Conservation (phyloP, 306 rosid species). For the Rosa rugosa region DNA sequence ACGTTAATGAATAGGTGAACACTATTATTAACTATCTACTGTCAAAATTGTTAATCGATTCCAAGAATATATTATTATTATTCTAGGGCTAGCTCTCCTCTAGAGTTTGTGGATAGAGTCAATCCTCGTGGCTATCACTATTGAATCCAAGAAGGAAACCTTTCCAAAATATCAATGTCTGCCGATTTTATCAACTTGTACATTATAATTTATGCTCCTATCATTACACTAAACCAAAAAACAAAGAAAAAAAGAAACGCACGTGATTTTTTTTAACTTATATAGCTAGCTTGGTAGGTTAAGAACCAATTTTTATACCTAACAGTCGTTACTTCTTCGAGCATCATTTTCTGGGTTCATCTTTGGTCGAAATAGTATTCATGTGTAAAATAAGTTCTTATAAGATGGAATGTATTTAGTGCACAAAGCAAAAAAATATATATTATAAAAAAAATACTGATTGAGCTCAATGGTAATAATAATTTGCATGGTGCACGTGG, state of each 20-base stretch:
- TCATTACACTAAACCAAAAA: not conserved
- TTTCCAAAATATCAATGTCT: not conserved
- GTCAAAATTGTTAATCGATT: not conserved
- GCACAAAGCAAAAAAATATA: not conserved
- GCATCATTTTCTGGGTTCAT: not conserved
- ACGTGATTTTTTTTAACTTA: slow-evolving; percentile 1
- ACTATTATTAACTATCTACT: no score
- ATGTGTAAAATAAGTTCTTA: not conserved
- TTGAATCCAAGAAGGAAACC: not conserved
- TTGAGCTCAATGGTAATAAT: no score
- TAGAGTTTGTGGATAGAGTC: not conserved
- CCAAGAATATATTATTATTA: not conserved
- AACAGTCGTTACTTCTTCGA: not conserved
- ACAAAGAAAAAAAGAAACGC: no score
- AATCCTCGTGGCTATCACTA: not conserved
- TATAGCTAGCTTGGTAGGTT: no score
- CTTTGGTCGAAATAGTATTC: not conserved
- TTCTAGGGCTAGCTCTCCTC: no score
- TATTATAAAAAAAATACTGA: no score
- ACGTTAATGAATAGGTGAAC: no score
- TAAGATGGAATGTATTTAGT: not conserved
- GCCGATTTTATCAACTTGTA: not conserved
- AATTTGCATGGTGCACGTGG: not conserved
- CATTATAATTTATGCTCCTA: not conserved
- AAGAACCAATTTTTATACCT: not conserved